Evolutionary conservation across 176 grass and related monocot genomes (phyloP).

Genomic region (Juncus effusus): DNA sequence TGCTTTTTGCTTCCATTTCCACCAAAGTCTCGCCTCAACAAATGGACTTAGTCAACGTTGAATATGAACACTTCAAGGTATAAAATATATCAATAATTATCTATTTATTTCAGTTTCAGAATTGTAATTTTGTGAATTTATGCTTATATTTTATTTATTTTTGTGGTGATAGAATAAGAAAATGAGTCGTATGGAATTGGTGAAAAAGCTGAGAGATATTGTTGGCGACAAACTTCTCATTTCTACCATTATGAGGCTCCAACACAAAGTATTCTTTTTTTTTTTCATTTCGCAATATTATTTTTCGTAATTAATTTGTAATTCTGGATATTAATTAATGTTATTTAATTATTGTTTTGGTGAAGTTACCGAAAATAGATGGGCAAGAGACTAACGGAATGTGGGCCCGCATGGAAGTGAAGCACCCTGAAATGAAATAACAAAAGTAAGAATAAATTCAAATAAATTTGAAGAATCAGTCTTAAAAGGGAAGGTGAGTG

Average conservation of each 20-base stretch:
- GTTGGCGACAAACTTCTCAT: conserved; percentile 83
- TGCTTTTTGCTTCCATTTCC: conserved; percentile 97
- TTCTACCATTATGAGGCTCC: conserved; percentile 92
- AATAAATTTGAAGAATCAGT: too few relatives aligned
- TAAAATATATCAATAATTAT: neutral
- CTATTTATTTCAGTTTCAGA: neutral
- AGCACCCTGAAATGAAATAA: neutral
- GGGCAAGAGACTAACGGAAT: conserved; percentile 28
- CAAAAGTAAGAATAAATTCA: too few relatives aligned
- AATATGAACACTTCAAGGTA: conserved; percentile 97
- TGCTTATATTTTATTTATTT: neutral
- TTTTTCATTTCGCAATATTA: neutral
- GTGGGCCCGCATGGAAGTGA: conserved; percentile 32
- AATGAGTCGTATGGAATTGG: conserved; percentile 74
- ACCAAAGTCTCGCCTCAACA: conserved; percentile 70
- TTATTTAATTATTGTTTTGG: neutral
- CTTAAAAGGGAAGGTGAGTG: too few relatives aligned
- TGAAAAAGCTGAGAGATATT: conserved; percentile 80
- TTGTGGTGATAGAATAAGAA: conserved; percentile 54
- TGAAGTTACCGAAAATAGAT: conserved; percentile 24
- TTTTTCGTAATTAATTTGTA: neutral
- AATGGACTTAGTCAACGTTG: conserved; percentile 81
- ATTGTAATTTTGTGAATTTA: neutral
- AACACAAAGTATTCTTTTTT: conserved; percentile 56
- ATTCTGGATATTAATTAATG: neutral